A percentile compares a stretch with the other conserved stretches of the same genome.
phyloP scores from a whole-genome alignment of 148 eudicot genomes.

The Rhododendron ferrugineum region DNA sequence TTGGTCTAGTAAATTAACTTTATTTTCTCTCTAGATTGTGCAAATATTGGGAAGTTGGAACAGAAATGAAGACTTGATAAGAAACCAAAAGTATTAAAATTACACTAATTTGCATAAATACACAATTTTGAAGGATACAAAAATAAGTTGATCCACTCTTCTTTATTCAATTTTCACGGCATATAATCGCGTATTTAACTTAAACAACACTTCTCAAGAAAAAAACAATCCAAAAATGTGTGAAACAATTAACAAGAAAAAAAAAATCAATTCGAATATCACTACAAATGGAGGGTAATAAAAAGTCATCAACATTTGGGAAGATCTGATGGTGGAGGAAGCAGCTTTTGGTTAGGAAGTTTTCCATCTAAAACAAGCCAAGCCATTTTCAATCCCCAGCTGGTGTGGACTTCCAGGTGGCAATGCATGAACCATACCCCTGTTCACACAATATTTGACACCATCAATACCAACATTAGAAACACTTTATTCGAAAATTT shows the following conservation, averaged over 20 bases:
- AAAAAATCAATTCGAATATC: not conserved
- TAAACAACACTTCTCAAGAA: not conserved
- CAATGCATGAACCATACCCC: constrained; percentile 45
- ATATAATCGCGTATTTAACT: not conserved
- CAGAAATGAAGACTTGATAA: not conserved
- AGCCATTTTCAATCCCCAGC: constrained; percentile 45
- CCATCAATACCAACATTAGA: not conserved
- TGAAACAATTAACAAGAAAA: not conserved
- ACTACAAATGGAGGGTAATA: not conserved
- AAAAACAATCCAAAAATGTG: not conserved
- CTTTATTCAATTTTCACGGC: not conserved
- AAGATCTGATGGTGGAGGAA: constrained; percentile 39
- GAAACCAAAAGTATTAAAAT: not conserved
- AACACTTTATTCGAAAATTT: too few species aligned
- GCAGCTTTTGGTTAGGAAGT: constrained; percentile 34
- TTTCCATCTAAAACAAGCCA: constrained; percentile 41
- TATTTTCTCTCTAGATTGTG: not conserved
- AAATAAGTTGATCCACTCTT: not conserved
- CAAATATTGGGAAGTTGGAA: not conserved
- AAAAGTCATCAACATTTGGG: constrained; percentile 25
- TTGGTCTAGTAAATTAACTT: not conserved
- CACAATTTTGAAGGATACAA: not conserved
- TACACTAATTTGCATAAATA: not conserved
- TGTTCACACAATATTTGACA: not conserved
- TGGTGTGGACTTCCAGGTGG: constrained; percentile 34